These are phyloP conservation scores for Paulownia fortunei DNA, from an alignment of 257 asterid species.

Conservation along the genomic window DNA sequence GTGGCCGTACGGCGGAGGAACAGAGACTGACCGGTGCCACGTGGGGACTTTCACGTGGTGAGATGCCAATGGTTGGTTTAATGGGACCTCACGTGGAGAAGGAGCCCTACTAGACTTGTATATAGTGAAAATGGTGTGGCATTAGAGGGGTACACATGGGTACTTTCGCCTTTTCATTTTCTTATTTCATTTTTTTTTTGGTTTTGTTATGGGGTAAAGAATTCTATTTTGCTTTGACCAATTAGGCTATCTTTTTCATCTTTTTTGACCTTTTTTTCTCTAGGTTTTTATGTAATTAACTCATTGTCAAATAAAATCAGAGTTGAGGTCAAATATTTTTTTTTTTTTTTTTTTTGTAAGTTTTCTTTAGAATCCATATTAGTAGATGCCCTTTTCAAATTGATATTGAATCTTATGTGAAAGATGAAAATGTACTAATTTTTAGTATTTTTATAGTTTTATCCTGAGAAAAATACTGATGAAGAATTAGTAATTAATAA, in stretches of 20 bases:
- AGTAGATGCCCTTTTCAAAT: not conserved
- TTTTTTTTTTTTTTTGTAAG: not conserved
- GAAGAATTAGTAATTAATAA: no score
- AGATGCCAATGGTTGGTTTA: constrained; percentile 38
- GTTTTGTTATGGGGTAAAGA: not conserved
- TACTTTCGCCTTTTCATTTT: not conserved
- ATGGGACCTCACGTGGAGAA: constrained; percentile 34
- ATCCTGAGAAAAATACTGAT: no score
- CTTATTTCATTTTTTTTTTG: not conserved
- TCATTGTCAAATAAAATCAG: not conserved
- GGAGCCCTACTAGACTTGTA: constrained; percentile 17
- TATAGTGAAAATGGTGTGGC: constrained; percentile 16
- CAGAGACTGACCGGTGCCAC: constrained; percentile 45
- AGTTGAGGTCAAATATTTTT: not conserved
- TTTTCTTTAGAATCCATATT: not conserved
- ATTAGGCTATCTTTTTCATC: not conserved
- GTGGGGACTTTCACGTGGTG: constrained; percentile 56
- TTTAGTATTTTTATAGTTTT: no score
- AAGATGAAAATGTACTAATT: no score
- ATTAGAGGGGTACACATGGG: constrained; percentile 7
- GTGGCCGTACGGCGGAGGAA: constrained; percentile 33
- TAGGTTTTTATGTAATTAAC: not conserved
- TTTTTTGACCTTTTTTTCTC: not conserved
- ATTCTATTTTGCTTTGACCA: not conserved
- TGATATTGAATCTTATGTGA: not conserved